phyloP scores from a whole-genome alignment of 345 rosid species.

The Murraya paniculata region DNA sequence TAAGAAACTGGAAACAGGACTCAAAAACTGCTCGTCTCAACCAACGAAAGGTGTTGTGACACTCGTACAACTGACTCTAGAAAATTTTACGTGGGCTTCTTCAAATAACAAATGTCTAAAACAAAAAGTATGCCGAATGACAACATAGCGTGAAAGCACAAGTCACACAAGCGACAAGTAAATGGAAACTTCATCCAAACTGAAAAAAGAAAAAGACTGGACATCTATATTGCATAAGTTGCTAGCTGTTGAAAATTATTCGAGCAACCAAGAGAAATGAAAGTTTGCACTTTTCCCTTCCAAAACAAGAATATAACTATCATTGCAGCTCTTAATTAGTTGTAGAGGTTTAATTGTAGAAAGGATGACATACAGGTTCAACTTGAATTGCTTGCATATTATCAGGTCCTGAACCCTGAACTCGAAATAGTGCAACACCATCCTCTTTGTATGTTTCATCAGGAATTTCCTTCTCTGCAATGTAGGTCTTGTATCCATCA shows the following conservation, averaged over 20 bases:
- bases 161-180: neutral
- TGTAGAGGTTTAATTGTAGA: neutral
- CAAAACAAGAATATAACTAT: neutral
- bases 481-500: conserved; percentile 73
- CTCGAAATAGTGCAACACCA: conserved; percentile 76
- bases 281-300: neutral
- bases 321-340: neutral
- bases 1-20: neutral
- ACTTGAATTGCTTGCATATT: conserved; percentile 99
- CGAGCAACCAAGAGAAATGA: neutral
- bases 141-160: neutral
- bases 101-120: neutral
- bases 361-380: conserved; percentile 64
- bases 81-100: neutral
- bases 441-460: conserved; percentile 78
- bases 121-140: neutral
- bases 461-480: conserved; percentile 70
- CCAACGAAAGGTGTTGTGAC: neutral
- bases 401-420: conserved; percentile 99
- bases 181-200: neutral
- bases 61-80: neutral
- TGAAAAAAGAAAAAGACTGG: neutral
- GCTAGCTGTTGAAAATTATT: neutral
- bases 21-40: neutral
- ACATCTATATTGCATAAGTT: neutral